Evolutionary conservation across 2,329 filamentous ascomycete species (phyloP).

Genomic region (Fusarium xylarioides): DNA sequence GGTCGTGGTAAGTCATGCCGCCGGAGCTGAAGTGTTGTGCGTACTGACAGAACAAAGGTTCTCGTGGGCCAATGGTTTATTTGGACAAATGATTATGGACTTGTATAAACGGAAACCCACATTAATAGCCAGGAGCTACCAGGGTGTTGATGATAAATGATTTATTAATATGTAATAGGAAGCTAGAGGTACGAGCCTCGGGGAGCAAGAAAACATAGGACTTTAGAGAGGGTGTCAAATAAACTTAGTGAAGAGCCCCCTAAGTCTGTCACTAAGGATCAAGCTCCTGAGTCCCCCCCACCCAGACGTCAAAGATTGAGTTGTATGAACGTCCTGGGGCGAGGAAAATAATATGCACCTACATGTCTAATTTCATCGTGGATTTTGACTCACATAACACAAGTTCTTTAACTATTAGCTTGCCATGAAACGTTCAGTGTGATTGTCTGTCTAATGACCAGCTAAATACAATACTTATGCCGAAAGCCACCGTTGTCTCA

Average conservation of each 20-base stretch:
- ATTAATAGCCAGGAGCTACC: constrained; percentile 63
- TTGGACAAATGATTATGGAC: constrained; percentile 83
- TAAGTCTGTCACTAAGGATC: neutral
- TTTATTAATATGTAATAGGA: neutral
- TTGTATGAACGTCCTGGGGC: neutral
- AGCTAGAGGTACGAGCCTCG: neutral
- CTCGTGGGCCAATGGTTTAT: constrained; percentile 89
- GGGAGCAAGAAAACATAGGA: neutral
- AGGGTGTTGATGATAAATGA: constrained; percentile 38
- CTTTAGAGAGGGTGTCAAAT: neutral
- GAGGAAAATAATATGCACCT: neutral
- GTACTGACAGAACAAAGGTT: constrained; percentile 68
- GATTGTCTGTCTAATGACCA: neutral
- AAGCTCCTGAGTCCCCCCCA: too few relatives aligned
- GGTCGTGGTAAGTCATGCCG: constrained; percentile 46
- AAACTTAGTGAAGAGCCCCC: neutral
- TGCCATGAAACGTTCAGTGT: neutral
- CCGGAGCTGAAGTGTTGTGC: neutral
- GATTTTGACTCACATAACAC: neutral
- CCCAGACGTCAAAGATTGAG: neutral
- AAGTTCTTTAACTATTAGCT: neutral
- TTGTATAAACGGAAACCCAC: constrained; percentile 77
- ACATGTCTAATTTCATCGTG: neutral
- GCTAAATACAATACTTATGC: neutral
- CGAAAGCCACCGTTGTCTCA: neutral